Base-by-base conservation (phyloP, 2,329 filamentous ascomycete genomes). In the Herpotrichia juniperi region DNA sequence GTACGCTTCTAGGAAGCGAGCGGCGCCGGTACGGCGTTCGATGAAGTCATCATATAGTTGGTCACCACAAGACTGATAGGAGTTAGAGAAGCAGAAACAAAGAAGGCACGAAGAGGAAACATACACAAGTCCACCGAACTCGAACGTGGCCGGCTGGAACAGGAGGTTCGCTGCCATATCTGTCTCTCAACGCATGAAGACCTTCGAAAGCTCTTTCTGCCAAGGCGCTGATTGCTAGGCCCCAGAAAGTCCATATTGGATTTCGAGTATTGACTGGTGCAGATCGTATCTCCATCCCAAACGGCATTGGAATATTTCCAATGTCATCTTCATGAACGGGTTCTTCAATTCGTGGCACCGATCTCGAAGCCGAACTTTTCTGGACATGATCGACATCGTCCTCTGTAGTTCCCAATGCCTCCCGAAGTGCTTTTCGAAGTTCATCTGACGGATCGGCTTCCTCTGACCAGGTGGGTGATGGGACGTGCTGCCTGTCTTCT, bases 1-100 rank as follows among this genome's bases (percentile, higher is more conserved):
- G 37, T 67, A 72, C 1, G 66, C 65, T 63, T 75, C 73, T 0
- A 76, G 58, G n/a, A 71, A 64, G 10, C 69, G 62, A 9, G 74
- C 74, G 37, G 74, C 74, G 16, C 74, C 74, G 4, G 65, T 61
- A 24, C 70, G 63, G 14, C 57, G 53, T 56, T 76, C 74, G 40
- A 71, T 57, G 43, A 72, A 76, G 56, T 76, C 74, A 44, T 76
- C 74, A 48, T 74, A 70, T 6, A 76, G 58, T 2, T 56, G 35
- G 21, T 68, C 61, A 17, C 71, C 71, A 42, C 70, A 74, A 16
- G 62, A 59, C 68, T 72, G 22, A 9, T 19, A 2, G 1, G 2
- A 9, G 37, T 58, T 42, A 58, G 54, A 12, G 48, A 16, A 9
- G 22, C 16, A 35, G 9, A 16, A 32, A 9, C 16, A 2, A 26